Evolutionary conservation across 139 green algal genomes (phyloP).

Genomic region (Chlamydomonas schloesseri): DNA sequence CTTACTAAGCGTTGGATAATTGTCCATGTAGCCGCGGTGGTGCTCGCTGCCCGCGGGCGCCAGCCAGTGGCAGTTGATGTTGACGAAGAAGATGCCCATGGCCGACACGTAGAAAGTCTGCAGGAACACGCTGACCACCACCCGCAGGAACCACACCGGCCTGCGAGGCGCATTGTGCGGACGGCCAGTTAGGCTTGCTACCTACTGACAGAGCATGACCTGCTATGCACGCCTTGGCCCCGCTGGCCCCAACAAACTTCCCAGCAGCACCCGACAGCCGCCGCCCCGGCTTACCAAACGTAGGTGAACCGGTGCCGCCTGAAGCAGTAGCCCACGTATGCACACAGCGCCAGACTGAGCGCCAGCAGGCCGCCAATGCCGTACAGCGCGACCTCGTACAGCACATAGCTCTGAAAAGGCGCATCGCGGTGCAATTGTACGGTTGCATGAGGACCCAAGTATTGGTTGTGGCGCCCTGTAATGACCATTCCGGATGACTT

Average conservation of each 20-base stretch:
- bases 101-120: slow-evolving; percentile 8
- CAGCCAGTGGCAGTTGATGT: neutral
- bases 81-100: slow-evolving; percentile 9
- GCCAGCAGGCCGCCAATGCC: neutral
- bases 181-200: too few relatives aligned
- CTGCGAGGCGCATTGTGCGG: too few relatives aligned
- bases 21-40: neutral
- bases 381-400: neutral
- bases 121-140: neutral
- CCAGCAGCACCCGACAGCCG: too few relatives aligned
- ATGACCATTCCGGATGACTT: neutral
- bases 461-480: too few relatives aligned
- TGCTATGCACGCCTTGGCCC: too few relatives aligned
- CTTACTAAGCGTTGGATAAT: neutral
- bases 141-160: neutral
- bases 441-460: too few relatives aligned
- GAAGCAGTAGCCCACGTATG: neutral
- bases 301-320: neutral
- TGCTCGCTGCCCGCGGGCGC: neutral
- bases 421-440: too few relatives aligned
- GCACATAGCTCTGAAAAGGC: neutral
- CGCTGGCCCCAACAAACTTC: too few relatives aligned
- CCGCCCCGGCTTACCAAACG: neutral
- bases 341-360: neutral
- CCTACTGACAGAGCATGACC: too few relatives aligned